Evolutionary conservation across 177 flowering plant species (phyloP), one percentile per base, ranked within the genome.

Genomic region (Vitis hybrid): DNA sequence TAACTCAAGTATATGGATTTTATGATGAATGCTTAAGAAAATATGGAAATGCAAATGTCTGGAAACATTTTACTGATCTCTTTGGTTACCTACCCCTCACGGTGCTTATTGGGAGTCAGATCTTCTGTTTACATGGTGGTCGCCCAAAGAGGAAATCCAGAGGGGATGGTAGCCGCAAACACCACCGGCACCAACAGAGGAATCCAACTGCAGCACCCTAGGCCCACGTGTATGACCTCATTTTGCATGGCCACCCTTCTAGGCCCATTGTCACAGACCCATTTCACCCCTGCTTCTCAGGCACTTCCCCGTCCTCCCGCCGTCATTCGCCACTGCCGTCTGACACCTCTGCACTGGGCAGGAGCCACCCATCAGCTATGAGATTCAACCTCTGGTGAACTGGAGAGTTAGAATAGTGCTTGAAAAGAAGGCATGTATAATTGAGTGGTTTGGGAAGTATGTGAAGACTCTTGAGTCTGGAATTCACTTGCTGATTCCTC

Each of bases 401-500:
- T 94, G 94, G 96, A 97, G 99, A 1, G 54, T 90, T 12, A 83
- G 88, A 22, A 83, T 93, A 1, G 97, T 94, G n/a, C 97, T 93
- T 1, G 90, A 94, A 73, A 86, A 88, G 88, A 89, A 78, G 74
- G 99, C 99, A 0, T 91, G 26, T 67, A 91, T 95, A 12, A 68
- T 93, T 10, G 99, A 95, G 65, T 75, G 99, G 20, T 95, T 95
- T 56, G 99, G 99, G 5, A 90, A 82, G 79, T 95, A 91, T 61
- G 76, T 71, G 63, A 93, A 86, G 77, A 93, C 93, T 2, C 84
- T 93, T 1, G 83, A 82, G 5, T 82, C 97, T 0, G 99, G 99
- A 15, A 82, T 95, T 16, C 98, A 95, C 57, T 71, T 93, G 10
- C 69, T 95, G 72, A 76, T 93, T 59, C 99, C 99, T 0, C 16